Evolutionary conservation across 1,284 basidiomycete species (phyloP).

Genomic region (Leccinum griseonigrum): DNA sequence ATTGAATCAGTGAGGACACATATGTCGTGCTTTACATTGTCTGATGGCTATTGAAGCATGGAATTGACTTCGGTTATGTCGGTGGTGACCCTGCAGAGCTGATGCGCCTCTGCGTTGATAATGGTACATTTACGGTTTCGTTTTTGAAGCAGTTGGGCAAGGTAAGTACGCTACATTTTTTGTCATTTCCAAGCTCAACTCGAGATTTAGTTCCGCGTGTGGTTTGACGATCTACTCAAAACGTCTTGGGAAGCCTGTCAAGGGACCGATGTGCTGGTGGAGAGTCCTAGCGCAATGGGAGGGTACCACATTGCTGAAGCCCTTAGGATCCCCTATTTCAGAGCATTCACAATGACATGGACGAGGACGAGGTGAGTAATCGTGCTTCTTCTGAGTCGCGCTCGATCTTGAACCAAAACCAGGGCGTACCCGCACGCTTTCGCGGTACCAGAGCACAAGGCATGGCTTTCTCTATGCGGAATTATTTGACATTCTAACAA

Average conservation of each 20-base stretch:
- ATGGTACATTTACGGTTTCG: slow-evolving; percentile 93
- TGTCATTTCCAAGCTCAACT: slow-evolving; percentile 2
- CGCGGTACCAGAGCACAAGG: slow-evolving; percentile 90
- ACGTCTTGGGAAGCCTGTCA: slow-evolving; percentile 97
- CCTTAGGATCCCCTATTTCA: slow-evolving; percentile 88
- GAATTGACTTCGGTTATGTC: slow-evolving; percentile 90
- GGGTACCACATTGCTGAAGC: slow-evolving; percentile 98
- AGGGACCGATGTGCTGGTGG: slow-evolving; percentile 89
- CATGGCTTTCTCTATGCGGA: slow-evolving; percentile 25
- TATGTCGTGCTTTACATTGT: slow-evolving; percentile 1
- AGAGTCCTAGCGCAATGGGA: slow-evolving; percentile 97
- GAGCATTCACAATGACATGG: slow-evolving; percentile 90
- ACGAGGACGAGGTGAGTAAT: slow-evolving; percentile 60
- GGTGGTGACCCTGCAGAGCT: slow-evolving; percentile 97
- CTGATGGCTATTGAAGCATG: slow-evolving; percentile 55
- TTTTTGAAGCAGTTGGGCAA: slow-evolving; percentile 91
- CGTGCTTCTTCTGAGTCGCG: neutral
- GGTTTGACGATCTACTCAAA: slow-evolving; percentile 93
- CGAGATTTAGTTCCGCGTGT: slow-evolving; percentile 79
- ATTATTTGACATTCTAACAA: slow-evolving; percentile 16
- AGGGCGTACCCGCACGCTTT: slow-evolving; percentile 98
- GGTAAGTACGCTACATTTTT: slow-evolving; percentile 41
- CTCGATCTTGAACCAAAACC: slow-evolving; percentile 10
- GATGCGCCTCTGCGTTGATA: slow-evolving; percentile 93
- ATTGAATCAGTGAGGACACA: slow-evolving; percentile 76